These are phyloP conservation scores for Coelastrella sp. DNA, from an alignment of 139 green algal genomes.

Conservation along the genomic window DNA sequence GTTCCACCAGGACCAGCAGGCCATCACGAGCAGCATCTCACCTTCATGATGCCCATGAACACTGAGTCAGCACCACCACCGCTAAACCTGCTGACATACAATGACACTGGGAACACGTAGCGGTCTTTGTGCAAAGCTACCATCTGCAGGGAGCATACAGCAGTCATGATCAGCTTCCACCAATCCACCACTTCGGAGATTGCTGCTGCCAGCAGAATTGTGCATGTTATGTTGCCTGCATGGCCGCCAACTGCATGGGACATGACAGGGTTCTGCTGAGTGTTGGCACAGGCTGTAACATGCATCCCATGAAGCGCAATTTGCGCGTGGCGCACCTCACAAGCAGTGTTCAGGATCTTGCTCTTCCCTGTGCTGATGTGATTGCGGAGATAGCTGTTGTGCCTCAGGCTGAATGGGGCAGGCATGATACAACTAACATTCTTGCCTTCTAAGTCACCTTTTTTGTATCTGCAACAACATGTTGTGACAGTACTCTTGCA, in stretches of 20 bases:
- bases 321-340: constrained; percentile 43
- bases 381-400: constrained; percentile 65
- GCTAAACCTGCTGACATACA: constrained; percentile 46
- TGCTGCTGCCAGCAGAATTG: too few species aligned
- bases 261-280: too few species aligned
- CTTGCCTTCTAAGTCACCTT: constrained; percentile 67
- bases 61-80: not conserved
- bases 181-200: too few species aligned
- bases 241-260: too few species aligned
- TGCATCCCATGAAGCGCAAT: not conserved
- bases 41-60: constrained; percentile 60
- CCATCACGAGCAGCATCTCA: not conserved
- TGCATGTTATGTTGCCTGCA: too few species aligned
- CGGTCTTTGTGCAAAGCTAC: constrained; percentile 61
- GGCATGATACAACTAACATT: constrained; percentile 69
- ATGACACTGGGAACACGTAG: constrained; percentile 52
- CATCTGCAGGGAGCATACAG: constrained; percentile 42
- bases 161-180: not conserved
- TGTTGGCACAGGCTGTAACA: too few species aligned
- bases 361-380: constrained; percentile 56
- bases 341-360: constrained; percentile 57
- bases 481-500: not conserved
- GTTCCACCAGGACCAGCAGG: too few species aligned
- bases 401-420: constrained; percentile 56
- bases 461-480: constrained; percentile 49